These are phyloP conservation scores for Eucalyptus curtisii DNA, from an alignment of 345 rosid genomes.

Conservation along the genomic window DNA sequence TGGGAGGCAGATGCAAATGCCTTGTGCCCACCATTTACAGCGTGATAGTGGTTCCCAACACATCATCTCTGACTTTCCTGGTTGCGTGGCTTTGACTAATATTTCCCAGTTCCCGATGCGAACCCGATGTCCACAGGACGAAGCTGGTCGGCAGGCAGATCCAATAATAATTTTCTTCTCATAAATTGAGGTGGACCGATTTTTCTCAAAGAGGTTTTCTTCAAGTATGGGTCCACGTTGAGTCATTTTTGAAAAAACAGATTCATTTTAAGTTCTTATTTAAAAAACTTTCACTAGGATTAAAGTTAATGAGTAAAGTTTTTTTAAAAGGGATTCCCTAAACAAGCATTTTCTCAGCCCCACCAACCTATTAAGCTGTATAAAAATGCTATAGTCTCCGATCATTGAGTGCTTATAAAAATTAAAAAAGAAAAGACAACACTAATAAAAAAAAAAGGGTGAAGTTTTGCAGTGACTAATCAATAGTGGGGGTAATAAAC, in stretches of 20 bases:
- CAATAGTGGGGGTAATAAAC: not conserved
- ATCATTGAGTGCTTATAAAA: not conserved
- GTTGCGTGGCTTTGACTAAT: not conserved
- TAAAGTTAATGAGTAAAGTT: not conserved
- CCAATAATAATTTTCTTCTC: not conserved
- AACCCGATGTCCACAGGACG: not conserved
- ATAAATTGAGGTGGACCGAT: not conserved
- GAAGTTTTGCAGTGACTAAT: not conserved
- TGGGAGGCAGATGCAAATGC: not conserved
- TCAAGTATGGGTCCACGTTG: not conserved
- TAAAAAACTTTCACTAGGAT: no score
- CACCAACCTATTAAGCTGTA: not conserved
- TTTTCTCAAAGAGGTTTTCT: not conserved
- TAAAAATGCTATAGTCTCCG: not conserved
- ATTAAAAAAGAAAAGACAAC: no score
- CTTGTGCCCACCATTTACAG: not conserved
- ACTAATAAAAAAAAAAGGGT: not conserved
- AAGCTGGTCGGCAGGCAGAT: not conserved
- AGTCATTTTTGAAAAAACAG: not conserved
- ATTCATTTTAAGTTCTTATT: not conserved
- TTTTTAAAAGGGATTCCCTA: not conserved
- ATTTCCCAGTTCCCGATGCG: not conserved
- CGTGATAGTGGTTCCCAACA: not conserved
- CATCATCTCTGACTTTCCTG: not conserved
- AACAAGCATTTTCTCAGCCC: not conserved